A percentile compares a stretch with the other conserved stretches of the same genome.
Evolutionary conservation across 148 eudicot species (phyloP).

Genomic region (Silene latifolia): DNA sequence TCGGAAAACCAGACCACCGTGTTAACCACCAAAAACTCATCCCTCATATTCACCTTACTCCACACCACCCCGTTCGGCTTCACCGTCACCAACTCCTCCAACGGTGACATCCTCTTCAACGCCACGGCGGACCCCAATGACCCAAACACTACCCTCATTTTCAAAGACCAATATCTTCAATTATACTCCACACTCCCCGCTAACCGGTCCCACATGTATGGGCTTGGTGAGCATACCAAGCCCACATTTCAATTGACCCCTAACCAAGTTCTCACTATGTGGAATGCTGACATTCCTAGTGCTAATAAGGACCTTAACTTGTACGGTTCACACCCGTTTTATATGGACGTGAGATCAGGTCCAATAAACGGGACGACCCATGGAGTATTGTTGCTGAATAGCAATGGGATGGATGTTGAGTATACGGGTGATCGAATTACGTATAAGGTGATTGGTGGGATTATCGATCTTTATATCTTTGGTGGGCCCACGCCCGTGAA

Average conservation of each 20-base stretch:
- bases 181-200: constrained; percentile 38
- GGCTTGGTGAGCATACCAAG: constrained; percentile 53
- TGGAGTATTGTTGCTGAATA: constrained; percentile 47
- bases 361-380: constrained; percentile 33
- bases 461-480: constrained; percentile 49
- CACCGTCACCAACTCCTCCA: constrained; percentile 55
- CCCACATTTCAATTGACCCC: constrained; percentile 33
- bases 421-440: constrained; percentile 47
- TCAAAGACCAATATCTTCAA: constrained; percentile 47
- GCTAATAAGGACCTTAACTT: constrained; percentile 34
- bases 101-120: constrained; percentile 45
- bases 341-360: constrained; percentile 41
- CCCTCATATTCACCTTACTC: constrained; percentile 64
- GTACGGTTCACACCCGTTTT: constrained; percentile 57
- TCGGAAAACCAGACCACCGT: too few relatives aligned
- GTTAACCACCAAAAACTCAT: constrained; percentile 39
- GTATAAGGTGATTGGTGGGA: constrained; percentile 49
- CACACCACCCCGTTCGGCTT: constrained; percentile 64
- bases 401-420: constrained; percentile 59
- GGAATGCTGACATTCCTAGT: constrained; percentile 45
- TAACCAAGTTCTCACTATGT: constrained; percentile 43
- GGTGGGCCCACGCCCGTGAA: constrained; percentile 34
- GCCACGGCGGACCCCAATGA: constrained; percentile 18
- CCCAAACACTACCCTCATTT: constrained; percentile 21
- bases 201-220: constrained; percentile 36